Evolutionary conservation across 495 filamentous ascomycete species (phyloP).

Genomic region (Neurospora sp.): DNA sequence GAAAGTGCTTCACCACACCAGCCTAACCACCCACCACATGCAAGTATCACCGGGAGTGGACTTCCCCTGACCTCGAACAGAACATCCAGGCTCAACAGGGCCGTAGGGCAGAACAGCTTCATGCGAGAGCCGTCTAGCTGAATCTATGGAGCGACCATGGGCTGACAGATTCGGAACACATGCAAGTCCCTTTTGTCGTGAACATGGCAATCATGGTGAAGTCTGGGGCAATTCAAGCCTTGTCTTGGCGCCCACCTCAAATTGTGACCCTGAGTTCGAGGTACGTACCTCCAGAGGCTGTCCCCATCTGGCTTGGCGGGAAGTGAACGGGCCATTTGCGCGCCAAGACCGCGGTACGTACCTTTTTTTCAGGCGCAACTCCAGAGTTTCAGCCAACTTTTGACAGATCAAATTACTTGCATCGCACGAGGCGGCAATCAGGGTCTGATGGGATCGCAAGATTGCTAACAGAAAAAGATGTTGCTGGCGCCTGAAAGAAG

Average conservation of each 20-base stretch:
- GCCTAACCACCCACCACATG: too few relatives aligned
- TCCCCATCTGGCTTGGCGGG: not conserved
- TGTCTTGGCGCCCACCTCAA: not conserved
- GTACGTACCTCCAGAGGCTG: not conserved
- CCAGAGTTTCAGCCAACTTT: not conserved
- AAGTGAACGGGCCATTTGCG: not conserved
- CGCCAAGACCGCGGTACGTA: not conserved
- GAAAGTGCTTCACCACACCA: not conserved
- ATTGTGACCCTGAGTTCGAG: not conserved
- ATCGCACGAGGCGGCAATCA: not conserved
- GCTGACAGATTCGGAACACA: not conserved
- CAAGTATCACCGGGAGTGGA: not conserved
- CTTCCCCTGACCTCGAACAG: not conserved
- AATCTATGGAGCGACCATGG: not conserved
- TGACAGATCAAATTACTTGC: not conserved
- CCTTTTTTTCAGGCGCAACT: not conserved
- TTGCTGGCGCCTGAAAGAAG: conserved; percentile 12
- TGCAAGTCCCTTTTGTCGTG: not conserved
- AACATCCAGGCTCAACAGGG: not conserved
- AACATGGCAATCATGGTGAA: not conserved
- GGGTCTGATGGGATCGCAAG: not conserved
- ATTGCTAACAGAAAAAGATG: not conserved
- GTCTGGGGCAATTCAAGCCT: not conserved
- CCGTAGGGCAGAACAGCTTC: not conserved
- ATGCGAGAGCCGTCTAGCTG: not conserved